phyloP scores from a whole-genome alignment of 2,329 filamentous ascomycete genomes.

The Microsporum audouinii region DNA sequence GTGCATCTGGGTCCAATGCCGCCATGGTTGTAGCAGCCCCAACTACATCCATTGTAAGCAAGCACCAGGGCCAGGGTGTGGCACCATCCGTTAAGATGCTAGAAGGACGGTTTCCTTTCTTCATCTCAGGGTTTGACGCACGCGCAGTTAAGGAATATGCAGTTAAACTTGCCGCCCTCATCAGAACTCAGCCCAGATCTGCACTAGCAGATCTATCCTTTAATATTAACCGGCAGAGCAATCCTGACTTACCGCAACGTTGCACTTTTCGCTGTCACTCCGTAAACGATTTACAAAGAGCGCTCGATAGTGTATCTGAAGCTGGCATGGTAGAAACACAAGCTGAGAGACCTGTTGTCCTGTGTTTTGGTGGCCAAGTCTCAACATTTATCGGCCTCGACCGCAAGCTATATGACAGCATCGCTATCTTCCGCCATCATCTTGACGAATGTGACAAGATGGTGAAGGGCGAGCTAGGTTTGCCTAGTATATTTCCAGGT shows the following conservation, averaged over 20 bases:
- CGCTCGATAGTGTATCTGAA: not conserved
- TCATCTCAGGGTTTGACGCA: too few species aligned
- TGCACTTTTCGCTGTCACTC: constrained; percentile 4
- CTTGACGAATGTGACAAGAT: constrained; percentile 27
- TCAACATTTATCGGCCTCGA: constrained; percentile 20
- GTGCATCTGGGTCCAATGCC: too few species aligned
- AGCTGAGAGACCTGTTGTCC: constrained; percentile 15
- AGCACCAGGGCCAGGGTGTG: too few species aligned
- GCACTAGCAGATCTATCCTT: constrained; percentile 1
- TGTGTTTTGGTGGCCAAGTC: constrained; percentile 33
- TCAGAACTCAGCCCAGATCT: too few species aligned
- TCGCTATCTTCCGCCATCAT: constrained; percentile 21
- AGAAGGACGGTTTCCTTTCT: too few species aligned
- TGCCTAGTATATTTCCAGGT: constrained; percentile 15
- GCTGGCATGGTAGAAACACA: too few species aligned
- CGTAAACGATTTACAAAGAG: not conserved
- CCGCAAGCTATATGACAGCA: constrained; percentile 20
- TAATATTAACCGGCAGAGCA: constrained; percentile 11
- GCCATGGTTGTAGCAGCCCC: too few species aligned
- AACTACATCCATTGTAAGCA: too few species aligned
- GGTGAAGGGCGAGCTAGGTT: constrained; percentile 17
- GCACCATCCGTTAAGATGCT: too few species aligned
- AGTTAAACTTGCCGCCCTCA: too few species aligned
- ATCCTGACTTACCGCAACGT: constrained; percentile 11
- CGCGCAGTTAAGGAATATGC: too few species aligned